Evolutionary conservation across 768 basidiomycete genomes (phyloP).

Genomic region (Exsudoporus frostii): DNA sequence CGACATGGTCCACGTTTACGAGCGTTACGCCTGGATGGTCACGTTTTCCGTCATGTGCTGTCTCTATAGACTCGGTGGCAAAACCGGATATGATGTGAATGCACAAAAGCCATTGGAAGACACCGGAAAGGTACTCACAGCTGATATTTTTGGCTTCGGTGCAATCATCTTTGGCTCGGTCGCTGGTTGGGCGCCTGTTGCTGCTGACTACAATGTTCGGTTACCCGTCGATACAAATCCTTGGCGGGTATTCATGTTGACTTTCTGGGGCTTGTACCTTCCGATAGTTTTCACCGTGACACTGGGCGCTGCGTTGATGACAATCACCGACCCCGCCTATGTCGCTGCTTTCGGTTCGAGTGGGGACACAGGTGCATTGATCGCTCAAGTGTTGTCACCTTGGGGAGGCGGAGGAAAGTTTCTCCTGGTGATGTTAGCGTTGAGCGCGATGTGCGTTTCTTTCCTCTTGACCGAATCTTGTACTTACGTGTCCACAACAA

Average conservation of each 20-base stretch:
- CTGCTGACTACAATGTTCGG: slow-evolving; percentile 54
- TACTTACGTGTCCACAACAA: background rate
- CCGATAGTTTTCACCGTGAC: slow-evolving; percentile 44
- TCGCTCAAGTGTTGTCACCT: slow-evolving; percentile 43
- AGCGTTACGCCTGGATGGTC: slow-evolving; percentile 55
- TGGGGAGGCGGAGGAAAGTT: slow-evolving; percentile 44
- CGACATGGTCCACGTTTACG: slow-evolving; percentile 45
- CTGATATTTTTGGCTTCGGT: slow-evolving; percentile 49
- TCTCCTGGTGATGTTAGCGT: slow-evolving; percentile 38
- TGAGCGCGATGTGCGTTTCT: slow-evolving; percentile 39
- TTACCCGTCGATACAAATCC: slow-evolving; percentile 43
- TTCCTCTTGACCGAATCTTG: background rate
- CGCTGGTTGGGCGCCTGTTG: slow-evolving; percentile 49
- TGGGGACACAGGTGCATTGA: slow-evolving; percentile 44
- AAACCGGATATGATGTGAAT: slow-evolving; percentile 43
- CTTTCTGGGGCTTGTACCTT: slow-evolving; percentile 49
- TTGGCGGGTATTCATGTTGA: slow-evolving; percentile 44
- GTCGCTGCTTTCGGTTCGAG: slow-evolving; percentile 36
- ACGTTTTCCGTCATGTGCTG: slow-evolving; percentile 46
- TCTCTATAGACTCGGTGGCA: slow-evolving; percentile 47
- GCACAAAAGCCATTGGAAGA: slow-evolving; percentile 44
- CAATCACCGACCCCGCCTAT: slow-evolving; percentile 40
- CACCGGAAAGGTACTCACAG: slow-evolving; percentile 40
- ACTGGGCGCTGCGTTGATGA: slow-evolving; percentile 41
- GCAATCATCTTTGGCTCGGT: slow-evolving; percentile 49